phyloP scores from a whole-genome alignment of 1,139 yeast species.

The Yamadazyma blattariae region DNA sequence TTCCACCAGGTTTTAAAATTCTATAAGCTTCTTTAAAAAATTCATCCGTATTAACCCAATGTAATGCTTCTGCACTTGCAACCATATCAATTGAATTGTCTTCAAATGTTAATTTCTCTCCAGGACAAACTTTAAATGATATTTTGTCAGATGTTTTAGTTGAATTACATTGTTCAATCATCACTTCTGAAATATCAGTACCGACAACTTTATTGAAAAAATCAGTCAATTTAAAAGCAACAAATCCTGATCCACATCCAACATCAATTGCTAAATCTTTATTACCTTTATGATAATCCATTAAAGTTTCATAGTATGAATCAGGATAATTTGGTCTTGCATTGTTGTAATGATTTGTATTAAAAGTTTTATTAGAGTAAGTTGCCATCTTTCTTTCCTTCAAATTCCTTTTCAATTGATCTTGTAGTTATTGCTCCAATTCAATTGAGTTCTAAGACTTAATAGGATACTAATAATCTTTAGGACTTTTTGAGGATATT shows the following conservation, averaged over 20 bases:
- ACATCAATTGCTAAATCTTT: constrained; percentile 53
- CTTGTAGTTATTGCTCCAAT: too few relatives aligned
- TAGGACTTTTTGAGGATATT: too few relatives aligned
- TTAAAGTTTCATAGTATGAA: constrained; percentile 27
- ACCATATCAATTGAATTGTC: constrained; percentile 51
- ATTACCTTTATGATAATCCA: constrained; percentile 26
- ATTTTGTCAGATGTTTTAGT: constrained; percentile 12
- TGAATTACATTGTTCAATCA: constrained; percentile 52
- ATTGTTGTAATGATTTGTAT: constrained; percentile 34
- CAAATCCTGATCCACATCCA: constrained; percentile 88
- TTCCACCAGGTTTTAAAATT: constrained; percentile 56
- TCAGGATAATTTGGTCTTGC: constrained; percentile 40
- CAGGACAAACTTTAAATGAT: constrained; percentile 30
- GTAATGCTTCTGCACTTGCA: constrained; percentile 77
- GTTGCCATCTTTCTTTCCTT: constrained; percentile 34
- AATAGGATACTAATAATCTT: too few relatives aligned
- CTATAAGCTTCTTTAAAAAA: constrained; percentile 52
- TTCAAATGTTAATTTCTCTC: constrained; percentile 21
- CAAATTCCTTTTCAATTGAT: too few relatives aligned
- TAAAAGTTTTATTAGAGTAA: constrained; percentile 32
- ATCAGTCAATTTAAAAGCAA: constrained; percentile 52
- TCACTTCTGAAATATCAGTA: constrained; percentile 61
- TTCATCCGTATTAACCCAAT: constrained; percentile 63
- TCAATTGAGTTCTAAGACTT: too few relatives aligned
- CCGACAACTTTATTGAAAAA: constrained; percentile 55